These are phyloP conservation scores for Populus hybrid DNA, from an alignment of 441 rosid genomes.

Conservation along the genomic window DNA sequence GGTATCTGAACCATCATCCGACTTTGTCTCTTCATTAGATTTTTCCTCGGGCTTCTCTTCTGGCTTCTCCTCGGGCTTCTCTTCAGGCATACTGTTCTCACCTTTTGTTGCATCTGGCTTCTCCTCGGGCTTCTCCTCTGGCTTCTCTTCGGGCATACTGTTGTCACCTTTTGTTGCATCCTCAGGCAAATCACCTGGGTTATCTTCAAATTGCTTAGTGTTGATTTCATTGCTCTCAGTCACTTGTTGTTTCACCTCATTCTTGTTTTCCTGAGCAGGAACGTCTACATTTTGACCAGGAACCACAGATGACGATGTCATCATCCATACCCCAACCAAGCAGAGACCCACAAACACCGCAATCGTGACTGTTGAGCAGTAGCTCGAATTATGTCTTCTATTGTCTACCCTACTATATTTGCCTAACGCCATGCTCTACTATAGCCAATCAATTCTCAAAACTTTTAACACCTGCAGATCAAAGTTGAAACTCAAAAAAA, in stretches of 20 bases:
- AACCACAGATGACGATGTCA: slow-evolving; percentile 71
- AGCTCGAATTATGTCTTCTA: slow-evolving; percentile 58
- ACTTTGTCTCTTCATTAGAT: slow-evolving; percentile 28
- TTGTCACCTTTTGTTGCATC: slow-evolving; percentile 57
- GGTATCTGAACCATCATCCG: slow-evolving; percentile 29
- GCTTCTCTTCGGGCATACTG: slow-evolving; percentile 32
- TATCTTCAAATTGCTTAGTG: slow-evolving; percentile 45
- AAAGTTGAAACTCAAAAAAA: background rate
- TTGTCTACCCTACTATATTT: slow-evolving; percentile 71
- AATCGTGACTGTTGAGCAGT: slow-evolving; percentile 75
- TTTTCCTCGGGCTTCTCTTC: slow-evolving; percentile 25
- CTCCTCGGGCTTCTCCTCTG: slow-evolving; percentile 42
- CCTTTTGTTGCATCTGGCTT: slow-evolving; percentile 16
- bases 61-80: slow-evolving; percentile 16
- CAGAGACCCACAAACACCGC: slow-evolving; percentile 83
- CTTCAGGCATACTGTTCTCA: slow-evolving; percentile 8
- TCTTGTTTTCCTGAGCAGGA: slow-evolving; percentile 49
- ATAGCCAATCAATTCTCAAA: slow-evolving; percentile 12
- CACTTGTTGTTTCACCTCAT: slow-evolving; percentile 45
- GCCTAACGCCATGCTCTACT: slow-evolving; percentile 58
- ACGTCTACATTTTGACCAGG: slow-evolving; percentile 61
- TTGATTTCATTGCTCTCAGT: slow-evolving; percentile 36
- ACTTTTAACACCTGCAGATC: slow-evolving; percentile 23
- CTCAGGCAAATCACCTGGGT: slow-evolving; percentile 50
- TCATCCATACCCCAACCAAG: slow-evolving; percentile 93